Base-by-base conservation (phyloP, 2,329 filamentous ascomycete genomes). In the Colletotrichum acutatum region DNA sequence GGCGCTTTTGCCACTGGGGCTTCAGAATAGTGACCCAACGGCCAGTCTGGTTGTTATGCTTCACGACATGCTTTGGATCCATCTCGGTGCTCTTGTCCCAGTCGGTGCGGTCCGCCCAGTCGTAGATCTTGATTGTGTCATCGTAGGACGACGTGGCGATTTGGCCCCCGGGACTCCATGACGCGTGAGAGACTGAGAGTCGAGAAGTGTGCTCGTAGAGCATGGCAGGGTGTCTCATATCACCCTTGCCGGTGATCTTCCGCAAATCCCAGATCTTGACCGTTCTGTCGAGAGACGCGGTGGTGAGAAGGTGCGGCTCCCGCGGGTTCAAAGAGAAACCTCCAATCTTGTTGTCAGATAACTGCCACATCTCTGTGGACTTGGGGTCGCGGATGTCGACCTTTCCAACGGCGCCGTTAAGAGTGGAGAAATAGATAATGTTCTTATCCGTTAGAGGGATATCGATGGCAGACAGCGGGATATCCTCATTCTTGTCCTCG, bases 31-130 rank as follows among this genome's bases (percentile, higher is more conserved):
- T 97, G 0, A 98, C 95, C 95, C 95, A 98, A 68, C 95, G 89
- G 0, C 96, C 97, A 0, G 95, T 98, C 84, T 99, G 97, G 79
- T 98, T 98, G 79, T 99, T 99, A 79, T 99, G 97, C 12, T 87
- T 87, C 0, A 98, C 89, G 1, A 90, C 85, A 0, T 91, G 88
- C 0, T 87, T 84, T 0, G 96, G 95, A 74, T 90, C 84, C 88
- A 98, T 93, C 8, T 90, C 86, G 14, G 87, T 82, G 1, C 85
- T 81, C 42, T 49, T 49, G 75, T 85, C 87, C 91, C 91, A 95
- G 1, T 85, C 84, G 0, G 84, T 82, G 0, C 91, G 87, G 9
- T 89, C 87, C 0, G 89, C 86, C 76, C 97, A 94, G 76, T 95
- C 90, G 83, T 98, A 95, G 11, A 99, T 93, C 80, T 98, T 98